Percentiles rank a stretch among this genome's conserved stretches.
Conservation (phyloP, 257 asterid genomes). For the Cynanchum wilfordii region DNA sequence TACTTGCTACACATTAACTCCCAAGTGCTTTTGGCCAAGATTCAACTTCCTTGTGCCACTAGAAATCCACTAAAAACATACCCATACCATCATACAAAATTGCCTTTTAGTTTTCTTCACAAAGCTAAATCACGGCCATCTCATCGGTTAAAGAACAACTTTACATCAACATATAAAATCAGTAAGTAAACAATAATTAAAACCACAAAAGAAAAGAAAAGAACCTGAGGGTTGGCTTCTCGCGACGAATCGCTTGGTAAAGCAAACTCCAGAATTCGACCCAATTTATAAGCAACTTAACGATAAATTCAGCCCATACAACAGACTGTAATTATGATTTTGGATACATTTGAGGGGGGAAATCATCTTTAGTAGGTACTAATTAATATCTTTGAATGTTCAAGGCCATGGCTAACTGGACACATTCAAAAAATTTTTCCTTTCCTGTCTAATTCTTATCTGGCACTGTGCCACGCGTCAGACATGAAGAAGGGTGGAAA, state of each 20-base stretch:
- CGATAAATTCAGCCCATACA: slow-evolving; percentile 15
- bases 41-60: neutral
- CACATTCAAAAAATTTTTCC: slow-evolving; percentile 22
- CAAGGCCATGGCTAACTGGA: slow-evolving; percentile 20
- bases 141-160: slow-evolving; percentile 1
- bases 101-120: slow-evolving; percentile 5
- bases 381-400: slow-evolving; percentile 26
- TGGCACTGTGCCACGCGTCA: slow-evolving; percentile 23
- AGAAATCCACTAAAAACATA: neutral
- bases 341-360: slow-evolving; percentile 25
- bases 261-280: slow-evolving; percentile 9
- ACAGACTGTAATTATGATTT: slow-evolving; percentile 26
- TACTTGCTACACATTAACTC: neutral
- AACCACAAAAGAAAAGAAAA: slow-evolving; percentile 7
- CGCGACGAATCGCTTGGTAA: neutral
- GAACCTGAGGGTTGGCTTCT: slow-evolving; percentile 19
- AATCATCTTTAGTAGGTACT: slow-evolving; percentile 37
- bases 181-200: slow-evolving; percentile 7
- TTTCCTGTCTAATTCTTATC: slow-evolving; percentile 13
- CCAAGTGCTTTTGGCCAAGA: neutral
- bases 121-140: neutral
- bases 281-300: slow-evolving; percentile 27
- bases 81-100: neutral
- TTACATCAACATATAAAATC: neutral
- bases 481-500: slow-evolving; percentile 24